Conservation (phyloP, 305 asterid species). For the Ajuga reptans region DNA sequence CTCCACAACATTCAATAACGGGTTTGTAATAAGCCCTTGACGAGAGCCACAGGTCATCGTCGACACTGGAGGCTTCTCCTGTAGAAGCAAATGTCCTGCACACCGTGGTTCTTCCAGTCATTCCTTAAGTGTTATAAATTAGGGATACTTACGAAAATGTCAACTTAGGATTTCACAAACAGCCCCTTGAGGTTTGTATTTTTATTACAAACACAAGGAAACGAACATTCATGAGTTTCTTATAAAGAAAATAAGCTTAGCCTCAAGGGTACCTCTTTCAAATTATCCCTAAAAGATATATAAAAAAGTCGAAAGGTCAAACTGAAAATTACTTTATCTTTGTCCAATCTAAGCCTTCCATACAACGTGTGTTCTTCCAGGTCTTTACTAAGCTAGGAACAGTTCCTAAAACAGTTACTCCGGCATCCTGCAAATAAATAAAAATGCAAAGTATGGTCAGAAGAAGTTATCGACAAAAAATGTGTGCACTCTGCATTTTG, state of each 20-base stretch:
- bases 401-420: constrained; percentile 80
- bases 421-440: constrained; percentile 56
- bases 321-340: constrained; percentile 50
- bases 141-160: too few relatives aligned
- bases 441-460: constrained; percentile 6
- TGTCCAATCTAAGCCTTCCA: constrained; percentile 88
- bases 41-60: constrained; percentile 96
- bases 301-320: neutral
- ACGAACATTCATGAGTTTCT: too few relatives aligned
- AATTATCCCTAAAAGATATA: neutral
- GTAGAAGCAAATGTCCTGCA: constrained; percentile 65
- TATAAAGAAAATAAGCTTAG: too few relatives aligned
- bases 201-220: too few relatives aligned
- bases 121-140: constrained; percentile 1
- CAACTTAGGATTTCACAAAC: too few relatives aligned
- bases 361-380: constrained; percentile 77
- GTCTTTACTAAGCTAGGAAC: constrained; percentile 94
- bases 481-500: neutral
- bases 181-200: too few relatives aligned
- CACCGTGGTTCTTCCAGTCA: constrained; percentile 10
- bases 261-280: too few relatives aligned
- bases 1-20: constrained; percentile 83
- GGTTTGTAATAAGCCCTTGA: constrained; percentile 77
- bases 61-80: constrained; percentile 87
- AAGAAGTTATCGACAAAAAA: neutral